A percentile compares a stretch with the other conserved stretches of the same genome.
phyloP scores from a whole-genome alignment of 768 basidiomycete genomes.

The Myochromella boudieri region DNA sequence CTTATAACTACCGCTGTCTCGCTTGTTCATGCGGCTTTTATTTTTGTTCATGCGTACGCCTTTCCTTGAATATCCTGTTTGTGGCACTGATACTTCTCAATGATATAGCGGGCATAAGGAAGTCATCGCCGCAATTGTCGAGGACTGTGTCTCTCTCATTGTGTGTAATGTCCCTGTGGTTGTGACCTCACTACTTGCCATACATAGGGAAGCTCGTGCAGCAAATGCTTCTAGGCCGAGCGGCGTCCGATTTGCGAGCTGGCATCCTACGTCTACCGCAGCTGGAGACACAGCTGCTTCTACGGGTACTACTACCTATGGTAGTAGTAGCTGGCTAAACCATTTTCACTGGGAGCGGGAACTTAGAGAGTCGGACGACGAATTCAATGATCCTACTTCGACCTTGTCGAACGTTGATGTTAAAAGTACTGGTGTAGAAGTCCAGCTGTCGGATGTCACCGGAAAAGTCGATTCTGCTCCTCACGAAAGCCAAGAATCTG shows the following conservation, averaged over 20 bases:
- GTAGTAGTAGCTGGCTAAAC: constrained; percentile 9
- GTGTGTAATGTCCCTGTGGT: constrained; percentile 41
- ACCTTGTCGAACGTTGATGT: constrained; percentile 1
- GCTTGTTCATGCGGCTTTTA: constrained; percentile 44
- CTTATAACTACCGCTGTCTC: constrained; percentile 49
- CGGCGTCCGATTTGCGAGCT: constrained; percentile 11
- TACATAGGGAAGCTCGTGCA: constrained; percentile 7
- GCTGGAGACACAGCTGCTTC: background rate
- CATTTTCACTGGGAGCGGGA: constrained; percentile 16
- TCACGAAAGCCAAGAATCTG: background rate
- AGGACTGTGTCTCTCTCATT: constrained; percentile 37
- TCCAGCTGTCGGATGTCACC: constrained; percentile 6
- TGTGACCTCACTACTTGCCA: constrained; percentile 26
- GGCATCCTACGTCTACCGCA: background rate
- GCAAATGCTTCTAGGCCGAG: background rate
- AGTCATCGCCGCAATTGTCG: constrained; percentile 40
- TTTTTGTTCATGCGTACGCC: constrained; percentile 26
- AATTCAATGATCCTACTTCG: background rate
- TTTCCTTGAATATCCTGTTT: background rate
- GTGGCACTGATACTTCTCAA: background rate
- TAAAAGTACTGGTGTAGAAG: constrained; percentile 1
- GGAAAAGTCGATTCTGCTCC: background rate
- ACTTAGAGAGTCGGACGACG: constrained; percentile 1
- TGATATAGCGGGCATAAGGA: constrained; percentile 23
- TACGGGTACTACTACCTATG: background rate